A percentile compares a stretch with the other conserved stretches of the same genome.
These are phyloP conservation scores for Brettanomyces bruxellensis DNA, from an alignment of 805 yeast genomes.

Conservation along the genomic window DNA sequence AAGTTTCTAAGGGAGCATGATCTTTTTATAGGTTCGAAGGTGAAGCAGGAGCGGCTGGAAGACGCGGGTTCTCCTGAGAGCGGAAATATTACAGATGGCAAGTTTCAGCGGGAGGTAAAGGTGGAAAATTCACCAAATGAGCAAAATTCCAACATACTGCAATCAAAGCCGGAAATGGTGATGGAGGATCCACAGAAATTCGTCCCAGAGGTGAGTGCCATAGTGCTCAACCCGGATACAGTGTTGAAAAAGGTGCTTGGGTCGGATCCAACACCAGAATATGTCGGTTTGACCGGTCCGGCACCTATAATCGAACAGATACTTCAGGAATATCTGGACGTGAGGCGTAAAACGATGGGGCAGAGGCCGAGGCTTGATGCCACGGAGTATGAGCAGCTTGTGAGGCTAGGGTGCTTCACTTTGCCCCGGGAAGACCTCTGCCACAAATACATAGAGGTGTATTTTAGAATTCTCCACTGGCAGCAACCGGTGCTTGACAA, in stretches of 20 bases:
- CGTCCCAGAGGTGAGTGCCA: constrained; percentile 9
- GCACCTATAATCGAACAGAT: constrained; percentile 22
- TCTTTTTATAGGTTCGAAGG: not conserved
- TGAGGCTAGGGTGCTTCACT: constrained; percentile 49
- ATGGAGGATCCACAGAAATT: constrained; percentile 13
- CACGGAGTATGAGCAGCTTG: constrained; percentile 14
- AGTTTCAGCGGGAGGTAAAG: not conserved
- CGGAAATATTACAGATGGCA: not conserved
- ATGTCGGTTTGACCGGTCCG: constrained; percentile 26
- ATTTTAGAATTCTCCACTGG: constrained; percentile 60
- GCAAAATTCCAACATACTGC: not conserved
- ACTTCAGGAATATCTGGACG: constrained; percentile 16
- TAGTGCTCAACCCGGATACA: constrained; percentile 14
- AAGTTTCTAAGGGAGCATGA: constrained; percentile 9
- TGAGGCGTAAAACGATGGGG: constrained; percentile 1
- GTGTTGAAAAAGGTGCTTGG: constrained; percentile 11
- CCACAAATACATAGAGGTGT: constrained; percentile 50
- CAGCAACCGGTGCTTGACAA: constrained; percentile 60
- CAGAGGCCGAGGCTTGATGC: constrained; percentile 8
- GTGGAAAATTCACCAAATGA: not conserved
- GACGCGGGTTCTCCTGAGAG: not conserved
- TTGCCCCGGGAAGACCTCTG: constrained; percentile 54
- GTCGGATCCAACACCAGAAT: constrained; percentile 15
- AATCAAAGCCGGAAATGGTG: constrained; percentile 5
- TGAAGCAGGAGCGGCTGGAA: not conserved